Base-by-base conservation (phyloP, 306 rosid genomes). In the Prunus mongolica region DNA sequence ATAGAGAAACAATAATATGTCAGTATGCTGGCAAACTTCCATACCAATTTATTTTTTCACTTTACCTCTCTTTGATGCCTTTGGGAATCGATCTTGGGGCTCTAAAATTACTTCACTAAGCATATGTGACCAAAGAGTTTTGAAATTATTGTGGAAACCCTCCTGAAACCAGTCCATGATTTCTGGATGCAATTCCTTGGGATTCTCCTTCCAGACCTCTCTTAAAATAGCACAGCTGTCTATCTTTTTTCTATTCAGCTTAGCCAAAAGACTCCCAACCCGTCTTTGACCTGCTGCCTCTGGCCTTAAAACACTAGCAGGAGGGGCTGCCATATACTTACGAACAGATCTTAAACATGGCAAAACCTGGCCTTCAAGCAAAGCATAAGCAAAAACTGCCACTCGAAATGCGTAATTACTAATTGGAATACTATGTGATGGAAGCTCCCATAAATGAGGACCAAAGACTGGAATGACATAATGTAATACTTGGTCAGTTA, bases 281-380 rank as follows among this genome's bases (percentile, higher is more conserved):
- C 96, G 87, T 78, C 84, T 89, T 67, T 87, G 96, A 71, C 96
- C 91, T 28, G 84, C 60, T 63, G 96, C 94, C 84, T 91, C 93
- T 69, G 86, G 84, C 85, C 87, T 86, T 83, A 94, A 74, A 83
- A 94, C 82, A 85, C 88, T 86, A 51, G 84, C 87, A 55, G 97
- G 95, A 77, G 91, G 78, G 24, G 95, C 90, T 8, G 94, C 84
- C 97, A 91, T 84, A 77, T 72, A 86, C 79, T 85, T 78, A 27
- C 91, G 71, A 22, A 81, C 91, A 61, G 83, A 62, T 76, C 61
- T 89, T 63, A 94, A 66, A 85, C 97, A 92, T 0, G 91, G 92
- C 73, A 96, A 84, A 41, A 92, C 97, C 80, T 92, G 93, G 67
- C 98, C 98, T 27, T 88, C 91, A 55, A 92, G 96, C 89, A 95